These are phyloP conservation scores for Globisporangium canariense DNA, from an alignment of 352 stramenopile species.

Conservation along the genomic window DNA sequence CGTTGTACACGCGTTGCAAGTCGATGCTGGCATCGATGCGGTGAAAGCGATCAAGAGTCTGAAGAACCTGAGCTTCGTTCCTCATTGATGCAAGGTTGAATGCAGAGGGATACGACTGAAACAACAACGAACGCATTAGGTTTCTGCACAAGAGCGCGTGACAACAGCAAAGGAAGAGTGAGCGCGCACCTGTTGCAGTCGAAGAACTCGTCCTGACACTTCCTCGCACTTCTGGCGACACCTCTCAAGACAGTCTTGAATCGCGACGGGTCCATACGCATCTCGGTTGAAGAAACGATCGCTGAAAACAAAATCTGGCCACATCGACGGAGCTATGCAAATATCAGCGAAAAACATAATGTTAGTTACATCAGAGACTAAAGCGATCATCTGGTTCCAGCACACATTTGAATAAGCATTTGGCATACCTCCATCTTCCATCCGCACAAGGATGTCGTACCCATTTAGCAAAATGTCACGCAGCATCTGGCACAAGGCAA, in stretches of 20 bases:
- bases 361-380: background rate
- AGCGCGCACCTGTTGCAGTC: conserved; percentile 48
- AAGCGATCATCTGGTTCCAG: background rate
- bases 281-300: conserved; percentile 69
- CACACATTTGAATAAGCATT: background rate
- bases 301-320: conserved; percentile 68
- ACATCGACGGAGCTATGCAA: conserved; percentile 52
- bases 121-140: background rate
- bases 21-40: conserved; percentile 69
- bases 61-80: conserved; percentile 77
- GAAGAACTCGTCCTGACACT: conserved; percentile 60
- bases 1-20: conserved; percentile 64
- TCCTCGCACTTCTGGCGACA: conserved; percentile 53
- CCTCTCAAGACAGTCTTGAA: conserved; percentile 47
- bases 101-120: conserved; percentile 27
- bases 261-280: conserved; percentile 39
- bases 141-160: background rate
- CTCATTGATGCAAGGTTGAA: conserved; percentile 40
- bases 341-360: conserved; percentile 2
- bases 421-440: conserved; percentile 74
- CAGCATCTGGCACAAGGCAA: conserved; percentile 69
- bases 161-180: background rate
- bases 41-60: conserved; percentile 79
- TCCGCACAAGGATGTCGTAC: conserved; percentile 68
- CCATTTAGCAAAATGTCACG: conserved; percentile 66